phyloP scores from a whole-genome alignment of 805 yeast species.

The Kluyveromyces starmeri region DNA sequence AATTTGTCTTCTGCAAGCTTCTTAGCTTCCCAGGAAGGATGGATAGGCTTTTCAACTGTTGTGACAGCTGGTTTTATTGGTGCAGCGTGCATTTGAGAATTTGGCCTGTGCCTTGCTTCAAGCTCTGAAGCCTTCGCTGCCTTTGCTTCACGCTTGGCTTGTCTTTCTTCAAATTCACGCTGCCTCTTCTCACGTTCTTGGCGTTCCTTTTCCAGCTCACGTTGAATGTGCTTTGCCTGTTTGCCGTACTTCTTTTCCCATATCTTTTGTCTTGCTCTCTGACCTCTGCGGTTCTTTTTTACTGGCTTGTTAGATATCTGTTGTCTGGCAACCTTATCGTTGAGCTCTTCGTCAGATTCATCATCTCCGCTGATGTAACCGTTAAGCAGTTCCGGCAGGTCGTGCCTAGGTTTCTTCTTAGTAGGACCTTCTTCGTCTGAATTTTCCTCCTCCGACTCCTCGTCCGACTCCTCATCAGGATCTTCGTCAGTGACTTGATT shows the following conservation, averaged over 20 bases:
- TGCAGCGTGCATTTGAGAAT: slow-evolving; percentile 9
- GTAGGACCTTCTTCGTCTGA: slow-evolving; percentile 29
- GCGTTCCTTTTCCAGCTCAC: slow-evolving; percentile 46
- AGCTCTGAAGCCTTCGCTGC: slow-evolving; percentile 26
- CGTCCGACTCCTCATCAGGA: slow-evolving; percentile 17
- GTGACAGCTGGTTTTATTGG: slow-evolving; percentile 22
- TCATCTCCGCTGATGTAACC: slow-evolving; percentile 87
- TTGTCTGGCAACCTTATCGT: slow-evolving; percentile 37
- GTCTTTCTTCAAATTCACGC: slow-evolving; percentile 64
- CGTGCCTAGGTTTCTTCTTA: slow-evolving; percentile 22
- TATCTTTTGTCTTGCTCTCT: slow-evolving; percentile 90
- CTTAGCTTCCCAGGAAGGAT: slow-evolving; percentile 99
- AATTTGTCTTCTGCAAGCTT: slow-evolving; percentile 58
- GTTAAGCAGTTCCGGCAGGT: slow-evolving; percentile 59
- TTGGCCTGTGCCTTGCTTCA: slow-evolving; percentile 31
- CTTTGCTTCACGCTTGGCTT: slow-evolving; percentile 52
- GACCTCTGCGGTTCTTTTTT: slow-evolving; percentile 90
- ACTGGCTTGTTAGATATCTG: slow-evolving; percentile 30
- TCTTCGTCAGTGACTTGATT: slow-evolving; percentile 7
- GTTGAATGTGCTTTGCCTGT: slow-evolving; percentile 72
- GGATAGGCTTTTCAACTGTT: slow-evolving; percentile 37
- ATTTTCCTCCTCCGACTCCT: slow-evolving; percentile 23
- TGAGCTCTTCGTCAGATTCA: slow-evolving; percentile 48
- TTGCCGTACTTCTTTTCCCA: slow-evolving; percentile 90
- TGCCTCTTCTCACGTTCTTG: slow-evolving; percentile 53